Evolutionary conservation across 805 yeast genomes (phyloP).

Genomic region (Starmerella etchellsii): DNA sequence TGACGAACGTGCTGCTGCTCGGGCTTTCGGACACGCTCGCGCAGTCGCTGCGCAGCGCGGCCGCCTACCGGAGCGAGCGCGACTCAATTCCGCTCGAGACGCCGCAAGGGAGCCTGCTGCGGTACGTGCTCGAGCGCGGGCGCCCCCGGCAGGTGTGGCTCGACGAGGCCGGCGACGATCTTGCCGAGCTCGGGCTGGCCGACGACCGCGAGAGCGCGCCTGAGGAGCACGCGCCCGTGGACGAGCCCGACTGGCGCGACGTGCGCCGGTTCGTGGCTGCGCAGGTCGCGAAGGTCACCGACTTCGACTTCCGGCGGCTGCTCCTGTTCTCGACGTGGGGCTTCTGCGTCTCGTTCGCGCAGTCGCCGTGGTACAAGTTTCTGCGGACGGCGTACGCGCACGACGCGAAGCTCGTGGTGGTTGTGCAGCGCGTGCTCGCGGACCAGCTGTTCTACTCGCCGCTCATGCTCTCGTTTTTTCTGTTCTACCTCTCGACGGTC

Average conservation of each 20-base stretch:
- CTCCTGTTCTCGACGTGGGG: conserved; percentile 84
- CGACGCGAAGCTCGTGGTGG: conserved; percentile 63
- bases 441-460: conserved; percentile 91
- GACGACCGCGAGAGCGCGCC: conserved; percentile 9
- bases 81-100: conserved; percentile 1
- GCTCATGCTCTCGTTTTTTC: conserved; percentile 62
- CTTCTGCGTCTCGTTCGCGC: conserved; percentile 63
- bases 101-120: conserved; percentile 13
- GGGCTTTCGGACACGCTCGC: conserved; percentile 91
- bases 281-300: conserved; percentile 3
- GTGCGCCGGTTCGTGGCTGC: neutral
- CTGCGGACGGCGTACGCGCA: conserved; percentile 64
- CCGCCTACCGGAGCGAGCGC: conserved; percentile 12
- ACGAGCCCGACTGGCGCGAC: neutral
- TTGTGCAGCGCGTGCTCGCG: conserved; percentile 70
- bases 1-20: conserved; percentile 65
- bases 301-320: conserved; percentile 56
- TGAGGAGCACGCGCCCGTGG: neutral
- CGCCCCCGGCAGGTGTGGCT: conserved; percentile 24
- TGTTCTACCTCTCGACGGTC: conserved; percentile 69
- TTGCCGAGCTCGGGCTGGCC: conserved; percentile 22
- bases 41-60: conserved; percentile 45
- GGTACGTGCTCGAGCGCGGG: conserved; percentile 26
- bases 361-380: conserved; percentile 79
- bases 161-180: conserved; percentile 24